These are phyloP conservation scores for Paxillus rubicundulus DNA, from an alignment of 768 basidiomycete genomes.

Conservation along the genomic window DNA sequence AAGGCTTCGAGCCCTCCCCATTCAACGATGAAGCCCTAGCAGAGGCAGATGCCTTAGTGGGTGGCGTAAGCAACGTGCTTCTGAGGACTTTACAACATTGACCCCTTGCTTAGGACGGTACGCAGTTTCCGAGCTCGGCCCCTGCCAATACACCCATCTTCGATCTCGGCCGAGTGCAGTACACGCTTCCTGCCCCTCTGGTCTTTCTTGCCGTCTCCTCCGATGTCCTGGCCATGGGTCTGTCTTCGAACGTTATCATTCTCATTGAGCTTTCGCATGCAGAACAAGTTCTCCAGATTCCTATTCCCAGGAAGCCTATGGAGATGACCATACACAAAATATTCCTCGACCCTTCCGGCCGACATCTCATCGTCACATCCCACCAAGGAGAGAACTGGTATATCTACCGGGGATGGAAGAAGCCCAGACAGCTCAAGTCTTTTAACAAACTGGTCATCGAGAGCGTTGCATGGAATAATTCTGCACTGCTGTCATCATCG, in stretches of 20 bases:
- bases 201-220: conserved; percentile 81
- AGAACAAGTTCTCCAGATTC: conserved; percentile 82
- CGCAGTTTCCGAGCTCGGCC: conserved; percentile 25
- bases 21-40: conserved; percentile 47
- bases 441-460: conserved; percentile 85
- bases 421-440: conserved; percentile 72
- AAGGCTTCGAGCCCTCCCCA: conserved; percentile 84
- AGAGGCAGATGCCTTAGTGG: conserved; percentile 37
- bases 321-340: conserved; percentile 79
- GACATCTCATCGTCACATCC: conserved; percentile 86
- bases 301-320: conserved; percentile 67
- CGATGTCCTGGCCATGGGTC: conserved; percentile 83
- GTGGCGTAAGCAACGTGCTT: conserved; percentile 11
- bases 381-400: conserved; percentile 93
- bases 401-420: conserved; percentile 76
- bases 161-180: conserved; percentile 87
- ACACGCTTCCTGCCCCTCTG: conserved; percentile 81
- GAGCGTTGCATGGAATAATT: conserved; percentile 88
- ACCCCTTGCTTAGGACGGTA: conserved; percentile 28
- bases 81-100: conserved; percentile 2
- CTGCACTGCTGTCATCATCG: conserved; percentile 58
- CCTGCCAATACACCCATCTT: conserved; percentile 59
- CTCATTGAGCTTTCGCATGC: conserved; percentile 88
- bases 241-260: conserved; percentile 72
- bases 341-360: conserved; percentile 90